phyloP scores from a whole-genome alignment of 2,329 filamentous ascomycete genomes.

The Calycina herbarum region DNA sequence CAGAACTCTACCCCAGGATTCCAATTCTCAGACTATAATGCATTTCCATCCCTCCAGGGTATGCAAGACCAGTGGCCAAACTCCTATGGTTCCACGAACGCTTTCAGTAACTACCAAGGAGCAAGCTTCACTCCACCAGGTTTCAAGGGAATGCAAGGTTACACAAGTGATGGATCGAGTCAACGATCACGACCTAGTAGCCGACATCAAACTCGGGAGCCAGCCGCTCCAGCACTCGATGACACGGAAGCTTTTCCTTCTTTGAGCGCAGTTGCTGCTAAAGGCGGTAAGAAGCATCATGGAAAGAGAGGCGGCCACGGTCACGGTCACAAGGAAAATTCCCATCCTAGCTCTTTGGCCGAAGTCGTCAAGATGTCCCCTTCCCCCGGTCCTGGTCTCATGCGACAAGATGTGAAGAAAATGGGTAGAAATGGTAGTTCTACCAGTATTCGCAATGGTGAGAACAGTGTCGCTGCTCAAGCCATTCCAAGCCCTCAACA shows the following conservation, averaged over 20 bases:
- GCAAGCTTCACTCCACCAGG: conserved; percentile 65
- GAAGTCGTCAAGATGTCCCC: conserved; percentile 96
- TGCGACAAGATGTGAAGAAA: conserved; percentile 60
- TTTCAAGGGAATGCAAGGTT: conserved; percentile 61
- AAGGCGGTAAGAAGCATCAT: conserved; percentile 86
- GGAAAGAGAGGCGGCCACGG: conserved; percentile 86
- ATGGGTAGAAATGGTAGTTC: conserved; percentile 64
- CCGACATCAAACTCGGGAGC: conserved; percentile 69
- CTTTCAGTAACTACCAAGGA: conserved; percentile 53
- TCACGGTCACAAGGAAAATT: conserved; percentile 67
- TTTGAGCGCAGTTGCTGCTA: conserved; percentile 72
- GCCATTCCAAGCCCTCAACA: conserved; percentile 86
- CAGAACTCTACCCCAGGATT: conserved; percentile 62
- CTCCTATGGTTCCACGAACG: conserved; percentile 43
- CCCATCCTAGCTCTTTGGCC: conserved; percentile 74
- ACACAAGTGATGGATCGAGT: conserved; percentile 60
- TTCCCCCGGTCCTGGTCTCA: conserved; percentile 67
- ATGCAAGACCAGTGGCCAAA: conserved; percentile 59
- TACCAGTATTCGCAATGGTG: conserved; percentile 62
- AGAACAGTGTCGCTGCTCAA: conserved; percentile 79
- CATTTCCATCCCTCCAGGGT: conserved; percentile 76
- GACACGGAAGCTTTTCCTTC: conserved; percentile 95
- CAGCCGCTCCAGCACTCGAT: conserved; percentile 75
- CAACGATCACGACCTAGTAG: conserved; percentile 83
- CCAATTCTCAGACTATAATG: conserved; percentile 79